These are phyloP conservation scores for Pisolithus microcarpus DNA, from an alignment of 768 basidiomycete species.

Conservation along the genomic window DNA sequence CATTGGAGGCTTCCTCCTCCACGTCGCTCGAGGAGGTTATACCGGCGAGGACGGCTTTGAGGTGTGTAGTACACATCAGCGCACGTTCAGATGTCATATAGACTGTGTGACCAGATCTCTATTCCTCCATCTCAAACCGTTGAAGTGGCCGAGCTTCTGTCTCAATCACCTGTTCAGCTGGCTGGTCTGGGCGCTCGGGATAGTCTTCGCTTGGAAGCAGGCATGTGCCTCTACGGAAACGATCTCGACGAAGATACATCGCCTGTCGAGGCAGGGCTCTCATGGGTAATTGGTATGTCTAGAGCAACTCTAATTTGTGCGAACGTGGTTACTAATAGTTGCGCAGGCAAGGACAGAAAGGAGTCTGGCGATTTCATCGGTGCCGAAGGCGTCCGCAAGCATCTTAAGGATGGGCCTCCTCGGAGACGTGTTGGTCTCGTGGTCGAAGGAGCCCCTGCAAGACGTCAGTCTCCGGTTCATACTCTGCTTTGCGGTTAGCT, in stretches of 20 bases:
- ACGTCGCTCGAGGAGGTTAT: slow-evolving; percentile 92
- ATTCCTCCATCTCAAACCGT: slow-evolving; percentile 74
- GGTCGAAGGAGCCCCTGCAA: slow-evolving; percentile 79
- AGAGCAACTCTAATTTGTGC: background rate
- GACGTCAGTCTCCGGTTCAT: no score
- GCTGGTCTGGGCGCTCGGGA: slow-evolving; percentile 91
- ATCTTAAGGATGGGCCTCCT: slow-evolving; percentile 73
- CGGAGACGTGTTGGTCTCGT: slow-evolving; percentile 75
- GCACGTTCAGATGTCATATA: background rate
- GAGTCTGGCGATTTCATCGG: slow-evolving; percentile 73
- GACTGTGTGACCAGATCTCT: slow-evolving; percentile 55
- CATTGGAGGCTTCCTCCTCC: slow-evolving; percentile 53
- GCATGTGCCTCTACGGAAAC: slow-evolving; percentile 94
- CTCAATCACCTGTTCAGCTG: slow-evolving; percentile 63
- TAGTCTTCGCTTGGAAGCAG: slow-evolving; percentile 90
- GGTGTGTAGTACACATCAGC: slow-evolving; percentile 33
- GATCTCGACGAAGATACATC: slow-evolving; percentile 84
- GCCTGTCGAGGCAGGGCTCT: slow-evolving; percentile 85
- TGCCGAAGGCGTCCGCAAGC: slow-evolving; percentile 59
- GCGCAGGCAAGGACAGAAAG: slow-evolving; percentile 72
- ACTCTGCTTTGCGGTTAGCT: no score
- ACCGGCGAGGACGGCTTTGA: slow-evolving; percentile 99
- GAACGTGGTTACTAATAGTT: background rate
- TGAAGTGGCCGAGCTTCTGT: slow-evolving; percentile 57
- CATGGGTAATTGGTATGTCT: slow-evolving; percentile 82